Percentiles rank a stretch among this genome's conserved stretches.
Evolutionary conservation across 1,284 basidiomycete species (phyloP).

Genomic region (Pseudozyma pruni): DNA sequence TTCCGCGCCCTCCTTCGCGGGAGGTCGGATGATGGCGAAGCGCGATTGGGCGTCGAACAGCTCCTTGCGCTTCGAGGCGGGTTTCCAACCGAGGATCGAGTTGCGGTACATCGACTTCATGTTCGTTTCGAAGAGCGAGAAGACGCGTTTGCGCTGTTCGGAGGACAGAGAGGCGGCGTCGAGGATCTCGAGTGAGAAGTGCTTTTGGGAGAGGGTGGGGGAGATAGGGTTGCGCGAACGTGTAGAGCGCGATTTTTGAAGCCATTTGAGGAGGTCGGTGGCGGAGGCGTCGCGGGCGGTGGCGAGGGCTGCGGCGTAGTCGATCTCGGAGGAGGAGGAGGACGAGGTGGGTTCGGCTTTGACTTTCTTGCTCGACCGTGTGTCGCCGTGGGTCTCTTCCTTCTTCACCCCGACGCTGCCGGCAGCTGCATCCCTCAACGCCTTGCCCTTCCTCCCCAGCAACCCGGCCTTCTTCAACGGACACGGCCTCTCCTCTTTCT

Average conservation of each 20-base stretch:
- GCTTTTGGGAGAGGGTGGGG: slow-evolving; percentile 2
- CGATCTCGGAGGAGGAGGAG: slow-evolving; percentile 2
- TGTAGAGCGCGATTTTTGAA: slow-evolving; percentile 18
- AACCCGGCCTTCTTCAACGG: slow-evolving; percentile 42
- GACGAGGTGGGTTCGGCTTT: no score
- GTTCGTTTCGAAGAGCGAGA: slow-evolving; percentile 37
- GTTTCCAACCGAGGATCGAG: slow-evolving; percentile 37
- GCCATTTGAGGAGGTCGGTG: slow-evolving; percentile 6
- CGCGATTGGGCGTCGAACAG: slow-evolving; percentile 36
- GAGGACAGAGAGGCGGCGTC: slow-evolving; percentile 10
- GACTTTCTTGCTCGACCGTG: slow-evolving; percentile 1
- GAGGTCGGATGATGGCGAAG: slow-evolving; percentile 30
- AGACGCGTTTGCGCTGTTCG: slow-evolving; percentile 46
- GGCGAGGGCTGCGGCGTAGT: slow-evolving; percentile 17
- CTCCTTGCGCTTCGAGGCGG: slow-evolving; percentile 20
- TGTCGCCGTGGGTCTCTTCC: neutral
- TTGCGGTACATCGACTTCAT: slow-evolving; percentile 51
- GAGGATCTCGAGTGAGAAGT: slow-evolving; percentile 28
- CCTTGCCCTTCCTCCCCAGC: slow-evolving; percentile 46
- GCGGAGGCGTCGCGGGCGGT: slow-evolving; percentile 8
- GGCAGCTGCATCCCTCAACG: slow-evolving; percentile 41
- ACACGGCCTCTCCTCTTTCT: slow-evolving; percentile 25
- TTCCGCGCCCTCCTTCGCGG: slow-evolving; percentile 23
- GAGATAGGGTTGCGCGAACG: slow-evolving; percentile 25
- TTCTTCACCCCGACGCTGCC: slow-evolving; percentile 22